phyloP scores from a whole-genome alignment of 2,329 filamentous ascomycete genomes.

The Hypoxylon sp. region DNA sequence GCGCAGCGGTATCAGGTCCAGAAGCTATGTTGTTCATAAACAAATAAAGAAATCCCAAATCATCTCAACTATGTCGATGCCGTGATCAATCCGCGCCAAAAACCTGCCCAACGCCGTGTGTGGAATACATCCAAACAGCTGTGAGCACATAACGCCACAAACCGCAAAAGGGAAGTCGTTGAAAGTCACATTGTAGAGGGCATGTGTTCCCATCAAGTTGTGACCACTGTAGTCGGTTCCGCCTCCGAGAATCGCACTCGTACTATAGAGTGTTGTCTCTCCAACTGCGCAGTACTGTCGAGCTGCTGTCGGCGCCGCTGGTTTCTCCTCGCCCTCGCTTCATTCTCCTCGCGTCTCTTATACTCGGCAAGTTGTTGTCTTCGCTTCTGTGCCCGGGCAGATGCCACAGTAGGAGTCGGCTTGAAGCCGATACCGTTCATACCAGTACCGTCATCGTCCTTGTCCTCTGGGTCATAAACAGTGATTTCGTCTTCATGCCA shows the following conservation, averaged over 20 bases:
- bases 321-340: constrained; percentile 68
- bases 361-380: constrained; percentile 73
- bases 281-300: constrained; percentile 45
- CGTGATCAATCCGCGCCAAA: constrained; percentile 16
- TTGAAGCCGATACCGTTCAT: constrained; percentile 77
- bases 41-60: constrained; percentile 16
- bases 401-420: constrained; percentile 71
- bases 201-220: constrained; percentile 37
- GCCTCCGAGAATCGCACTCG: constrained; percentile 52
- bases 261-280: constrained; percentile 48
- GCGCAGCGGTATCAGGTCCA: not conserved
- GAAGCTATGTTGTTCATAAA: constrained; percentile 13
- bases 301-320: constrained; percentile 60
- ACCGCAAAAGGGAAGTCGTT: constrained; percentile 8
- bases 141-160: constrained; percentile 21
- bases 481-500: constrained; percentile 79
- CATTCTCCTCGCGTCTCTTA: constrained; percentile 69
- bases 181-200: constrained; percentile 9
- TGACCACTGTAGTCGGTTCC: constrained; percentile 49
- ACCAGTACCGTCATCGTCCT: constrained; percentile 75
- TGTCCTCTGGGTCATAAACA: constrained; percentile 72
- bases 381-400: constrained; percentile 67
- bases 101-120: constrained; percentile 34
- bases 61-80: constrained; percentile 18
- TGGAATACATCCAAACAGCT: constrained; percentile 6